Evolutionary conservation across 2,329 filamentous ascomycete species (phyloP).

Genomic region (Parasarocladium wereldwijsianum): DNA sequence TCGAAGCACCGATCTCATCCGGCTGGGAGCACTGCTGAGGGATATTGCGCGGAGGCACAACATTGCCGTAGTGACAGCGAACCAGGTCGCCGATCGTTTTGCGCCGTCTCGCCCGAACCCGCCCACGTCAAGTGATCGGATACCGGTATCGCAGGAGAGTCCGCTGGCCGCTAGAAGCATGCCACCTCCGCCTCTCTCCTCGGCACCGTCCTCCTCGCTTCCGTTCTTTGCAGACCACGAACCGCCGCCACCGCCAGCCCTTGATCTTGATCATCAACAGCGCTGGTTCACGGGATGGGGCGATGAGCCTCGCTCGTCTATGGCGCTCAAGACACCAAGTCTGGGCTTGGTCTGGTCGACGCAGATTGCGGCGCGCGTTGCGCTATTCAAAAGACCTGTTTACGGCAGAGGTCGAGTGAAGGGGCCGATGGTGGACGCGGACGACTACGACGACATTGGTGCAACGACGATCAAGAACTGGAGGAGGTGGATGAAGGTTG

Average conservation of each 20-base stretch:
- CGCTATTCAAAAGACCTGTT: slow-evolving; percentile 58
- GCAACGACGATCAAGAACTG: slow-evolving; percentile 41
- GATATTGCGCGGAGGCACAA: slow-evolving; percentile 59
- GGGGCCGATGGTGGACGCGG: slow-evolving; percentile 10
- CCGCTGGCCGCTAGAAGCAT: slow-evolving; percentile 5
- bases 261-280: slow-evolving; percentile 79
- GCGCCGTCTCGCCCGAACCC: slow-evolving; percentile 10
- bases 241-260: slow-evolving; percentile 29
- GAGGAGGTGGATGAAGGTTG: slow-evolving; percentile 72
- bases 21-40: slow-evolving; percentile 61
- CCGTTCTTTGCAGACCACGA: slow-evolving; percentile 12
- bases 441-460: slow-evolving; percentile 21
- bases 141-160: slow-evolving; percentile 17
- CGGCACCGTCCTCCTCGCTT: slow-evolving; percentile 23
- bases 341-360: slow-evolving; percentile 84
- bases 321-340: slow-evolving; percentile 63
- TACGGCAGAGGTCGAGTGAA: slow-evolving; percentile 23
- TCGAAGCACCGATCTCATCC: slow-evolving; percentile 61
- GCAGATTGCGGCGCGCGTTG: slow-evolving; percentile 71
- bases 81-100: slow-evolving; percentile 91
- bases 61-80: slow-evolving; percentile 79
- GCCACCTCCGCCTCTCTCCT: slow-evolving; percentile 14
- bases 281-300: slow-evolving; percentile 95
- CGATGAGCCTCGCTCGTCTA: slow-evolving; percentile 38
- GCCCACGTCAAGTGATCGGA: slow-evolving; percentile 7